These are phyloP conservation scores for Flaveria trinervia DNA, from an alignment of 129 eudicot species.

Conservation along the genomic window DNA sequence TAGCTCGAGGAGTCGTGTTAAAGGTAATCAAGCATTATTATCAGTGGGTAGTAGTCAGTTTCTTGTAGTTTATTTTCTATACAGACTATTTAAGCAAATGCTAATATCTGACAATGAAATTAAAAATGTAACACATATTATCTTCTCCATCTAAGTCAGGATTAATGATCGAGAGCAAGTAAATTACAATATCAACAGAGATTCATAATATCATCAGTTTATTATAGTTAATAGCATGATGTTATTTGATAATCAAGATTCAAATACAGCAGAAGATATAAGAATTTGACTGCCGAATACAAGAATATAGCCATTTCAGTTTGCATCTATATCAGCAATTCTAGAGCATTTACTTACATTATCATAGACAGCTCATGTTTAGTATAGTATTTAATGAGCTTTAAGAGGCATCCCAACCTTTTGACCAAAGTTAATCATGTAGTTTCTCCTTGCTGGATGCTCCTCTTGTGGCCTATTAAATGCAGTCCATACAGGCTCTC, in stretches of 20 bases:
- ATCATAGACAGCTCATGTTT: background rate
- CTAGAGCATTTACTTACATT: slow-evolving; percentile 6
- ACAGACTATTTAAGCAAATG: too few relatives aligned
- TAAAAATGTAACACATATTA: too few relatives aligned
- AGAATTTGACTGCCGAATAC: slow-evolving; percentile 8
- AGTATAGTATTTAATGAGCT: slow-evolving; percentile 53
- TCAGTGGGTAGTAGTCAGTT: too few relatives aligned
- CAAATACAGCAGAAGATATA: slow-evolving; percentile 12
- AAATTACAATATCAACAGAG: too few relatives aligned
- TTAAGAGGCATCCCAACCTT: slow-evolving; percentile 53
- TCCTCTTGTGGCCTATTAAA: slow-evolving; percentile 85
- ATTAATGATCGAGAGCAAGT: too few relatives aligned
- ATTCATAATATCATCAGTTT: too few relatives aligned
- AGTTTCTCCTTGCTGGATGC: slow-evolving; percentile 81
- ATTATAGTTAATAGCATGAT: slow-evolving; percentile 9
- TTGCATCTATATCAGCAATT: background rate
- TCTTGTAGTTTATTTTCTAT: too few relatives aligned
- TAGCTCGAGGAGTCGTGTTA: too few relatives aligned
- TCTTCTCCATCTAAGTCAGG: too few relatives aligned
- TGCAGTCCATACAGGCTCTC: slow-evolving; percentile 91
- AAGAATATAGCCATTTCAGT: background rate
- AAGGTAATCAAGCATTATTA: too few relatives aligned
- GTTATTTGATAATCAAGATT: slow-evolving; percentile 14
- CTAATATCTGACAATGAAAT: too few relatives aligned
- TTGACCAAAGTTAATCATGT: slow-evolving; percentile 48